Evolutionary conservation across 345 rosid species (phyloP).

Genomic region (Rubroshorea leprosula): DNA sequence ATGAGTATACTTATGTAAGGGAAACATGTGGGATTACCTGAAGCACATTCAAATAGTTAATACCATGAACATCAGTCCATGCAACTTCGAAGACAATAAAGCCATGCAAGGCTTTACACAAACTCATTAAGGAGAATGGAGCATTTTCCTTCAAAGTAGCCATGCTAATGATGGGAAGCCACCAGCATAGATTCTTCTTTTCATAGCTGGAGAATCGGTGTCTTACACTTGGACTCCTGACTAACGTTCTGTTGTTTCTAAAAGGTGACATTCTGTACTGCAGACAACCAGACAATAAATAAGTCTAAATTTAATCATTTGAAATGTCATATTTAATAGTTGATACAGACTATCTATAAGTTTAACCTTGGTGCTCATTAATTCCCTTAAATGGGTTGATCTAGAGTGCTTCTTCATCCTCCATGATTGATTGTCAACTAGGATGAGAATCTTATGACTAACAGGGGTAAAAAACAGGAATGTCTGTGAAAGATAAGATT

Average conservation of each 20-base stretch:
- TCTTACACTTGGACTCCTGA: not conserved
- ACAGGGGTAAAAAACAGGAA: conserved; percentile 15
- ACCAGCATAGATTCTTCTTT: not conserved
- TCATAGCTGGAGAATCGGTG: conserved; percentile 6
- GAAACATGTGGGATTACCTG: conserved; percentile 11
- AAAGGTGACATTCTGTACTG: conserved; percentile 20
- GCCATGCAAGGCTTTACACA: conserved; percentile 20
- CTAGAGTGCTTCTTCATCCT: conserved; percentile 13
- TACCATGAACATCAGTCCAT: conserved; percentile 21
- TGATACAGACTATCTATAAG: not conserved
- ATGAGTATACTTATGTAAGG: too few species aligned
- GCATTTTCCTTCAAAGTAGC: conserved; percentile 16
- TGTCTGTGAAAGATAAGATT: conserved; percentile 14
- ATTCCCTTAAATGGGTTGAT: conserved; percentile 10
- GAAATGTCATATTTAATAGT: not conserved
- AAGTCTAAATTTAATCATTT: not conserved
- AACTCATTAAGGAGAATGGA: conserved; percentile 6
- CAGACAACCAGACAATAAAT: not conserved
- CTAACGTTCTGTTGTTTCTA: conserved; percentile 7
- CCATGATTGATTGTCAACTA: conserved; percentile 23
- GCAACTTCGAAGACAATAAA: conserved; percentile 22
- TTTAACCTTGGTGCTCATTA: conserved; percentile 11
- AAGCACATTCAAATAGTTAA: conserved; percentile 19
- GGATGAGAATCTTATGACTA: conserved; percentile 15
- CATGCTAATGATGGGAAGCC: conserved; percentile 8